Percentiles rank a stretch among this genome's conserved stretches.
These are phyloP conservation scores for Sporothrix protearum DNA, from an alignment of 2,329 filamentous ascomycete species.

Conservation along the genomic window DNA sequence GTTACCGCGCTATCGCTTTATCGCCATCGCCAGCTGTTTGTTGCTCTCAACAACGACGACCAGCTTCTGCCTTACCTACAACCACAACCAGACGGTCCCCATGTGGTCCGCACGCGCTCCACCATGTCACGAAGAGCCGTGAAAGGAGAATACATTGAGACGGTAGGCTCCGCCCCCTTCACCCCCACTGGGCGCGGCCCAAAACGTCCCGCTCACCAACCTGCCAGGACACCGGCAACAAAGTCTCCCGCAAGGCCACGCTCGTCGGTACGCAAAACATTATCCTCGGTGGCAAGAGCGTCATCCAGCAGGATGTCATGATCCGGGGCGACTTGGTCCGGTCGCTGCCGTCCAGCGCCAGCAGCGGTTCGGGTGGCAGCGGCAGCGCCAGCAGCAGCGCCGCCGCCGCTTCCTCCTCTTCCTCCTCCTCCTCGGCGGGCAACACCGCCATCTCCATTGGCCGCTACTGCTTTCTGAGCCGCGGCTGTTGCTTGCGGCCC, in stretches of 20 bases:
- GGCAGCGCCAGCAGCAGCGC: neutral
- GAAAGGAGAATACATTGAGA: slow-evolving; percentile 96
- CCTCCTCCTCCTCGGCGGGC: too few species aligned
- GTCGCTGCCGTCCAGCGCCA: slow-evolving; percentile 45
- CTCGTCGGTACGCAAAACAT: slow-evolving; percentile 97
- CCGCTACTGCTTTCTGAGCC: slow-evolving; percentile 83
- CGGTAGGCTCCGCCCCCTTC: slow-evolving; percentile 61
- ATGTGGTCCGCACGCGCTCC: slow-evolving; percentile 8
- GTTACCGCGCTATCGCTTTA: neutral
- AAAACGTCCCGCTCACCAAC: neutral
- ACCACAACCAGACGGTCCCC: neutral
- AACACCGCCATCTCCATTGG: slow-evolving; percentile 80
- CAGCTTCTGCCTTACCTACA: too few species aligned
- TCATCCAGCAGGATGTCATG: slow-evolving; percentile 92
- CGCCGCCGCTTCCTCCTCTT: slow-evolving; percentile 33
- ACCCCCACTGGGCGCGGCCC: too few species aligned
- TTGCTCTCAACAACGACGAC: neutral
- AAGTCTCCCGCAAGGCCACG: slow-evolving; percentile 86
- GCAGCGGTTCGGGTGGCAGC: slow-evolving; percentile 34
- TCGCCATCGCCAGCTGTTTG: neutral
- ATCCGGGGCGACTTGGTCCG: slow-evolving; percentile 83
- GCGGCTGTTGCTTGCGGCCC: slow-evolving; percentile 73
- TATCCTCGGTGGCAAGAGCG: slow-evolving; percentile 91
- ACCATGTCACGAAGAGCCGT: slow-evolving; percentile 70
- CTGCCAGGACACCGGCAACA: slow-evolving; percentile 88